Base-by-base conservation (phyloP, 495 filamentous ascomycete genomes). In the Pyrenula aspistea region DNA sequence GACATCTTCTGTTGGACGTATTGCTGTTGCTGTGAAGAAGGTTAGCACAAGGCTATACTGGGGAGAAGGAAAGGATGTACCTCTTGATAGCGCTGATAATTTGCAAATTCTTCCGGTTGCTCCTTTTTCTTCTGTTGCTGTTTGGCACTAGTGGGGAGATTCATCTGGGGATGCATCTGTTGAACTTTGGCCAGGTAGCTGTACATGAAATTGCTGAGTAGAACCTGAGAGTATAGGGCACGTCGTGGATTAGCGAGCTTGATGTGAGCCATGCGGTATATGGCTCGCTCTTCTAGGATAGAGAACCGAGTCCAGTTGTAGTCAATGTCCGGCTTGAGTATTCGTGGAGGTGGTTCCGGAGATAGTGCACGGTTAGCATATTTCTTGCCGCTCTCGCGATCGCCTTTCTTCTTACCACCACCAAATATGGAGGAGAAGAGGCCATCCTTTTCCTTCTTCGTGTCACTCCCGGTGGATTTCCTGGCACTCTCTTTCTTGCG, bases 141-240 rank as follows among this genome's bases (percentile, higher is more conserved):
- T 1, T 76, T 71, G 23, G 72, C 65, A 51, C 76, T 77, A 10
- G 77, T 69, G 12, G 86, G 85, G 52, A 91, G 81, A 62, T 90
- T 83, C 61, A 95, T 84, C 60, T 91, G 87, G 24, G 94, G 93
- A 66, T 97, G 93, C 86, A 96, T 95, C 60, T 93, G 88, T 71
- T 98, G 93, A 31, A 99, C 93, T 71, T 97, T 97, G 54, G 92
- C 94, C 60, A 99, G 80, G 68, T 99, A 99, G 25, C 88, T 92
- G 75, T 99, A 99, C 93, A 99, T 99, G 69, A 99, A 99, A 64
- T 99, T 99, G 71, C 91, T 96, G 62, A 99, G 83, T 54, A 99
- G 77, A 22, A 99, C 93, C 67, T 99, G 93, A 51, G 91, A 96
- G 63, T 95, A 89, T 31, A 99, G 72, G 48, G 91, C 87, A 24